Evolutionary conservation across 2,329 filamentous ascomycete genomes (phyloP).

Genomic region (Trichoderma sp.): DNA sequence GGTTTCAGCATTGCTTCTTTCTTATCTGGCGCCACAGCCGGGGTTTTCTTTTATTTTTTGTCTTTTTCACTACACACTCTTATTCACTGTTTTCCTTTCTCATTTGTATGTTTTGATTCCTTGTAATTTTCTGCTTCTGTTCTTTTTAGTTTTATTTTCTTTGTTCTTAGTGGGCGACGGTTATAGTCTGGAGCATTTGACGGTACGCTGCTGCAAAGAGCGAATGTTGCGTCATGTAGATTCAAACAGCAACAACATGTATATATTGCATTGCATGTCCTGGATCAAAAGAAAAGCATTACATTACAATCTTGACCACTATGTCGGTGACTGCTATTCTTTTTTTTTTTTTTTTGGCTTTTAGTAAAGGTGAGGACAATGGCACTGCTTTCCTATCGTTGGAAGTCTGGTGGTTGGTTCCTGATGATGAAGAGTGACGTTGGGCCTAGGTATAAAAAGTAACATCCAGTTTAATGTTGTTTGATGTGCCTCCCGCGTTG

Average conservation of each 20-base stretch:
- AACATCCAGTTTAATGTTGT: background rate
- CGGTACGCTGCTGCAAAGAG: constrained; percentile 14
- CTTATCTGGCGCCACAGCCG: constrained; percentile 6
- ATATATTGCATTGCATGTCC: constrained; percentile 10
- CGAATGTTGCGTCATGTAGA: constrained; percentile 12
- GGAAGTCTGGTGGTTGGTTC: background rate
- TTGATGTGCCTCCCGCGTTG: background rate
- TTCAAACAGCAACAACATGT: constrained; percentile 15
- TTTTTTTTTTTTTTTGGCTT: background rate
- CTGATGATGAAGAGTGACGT: background rate
- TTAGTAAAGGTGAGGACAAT: too few species aligned
- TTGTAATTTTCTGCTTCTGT: constrained; percentile 2
- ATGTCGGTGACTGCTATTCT: background rate
- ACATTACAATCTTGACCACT: background rate
- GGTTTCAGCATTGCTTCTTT: constrained; percentile 20
- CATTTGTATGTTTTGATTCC: constrained; percentile 3
- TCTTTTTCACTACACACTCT: background rate
- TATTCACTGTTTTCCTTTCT: constrained; percentile 1
- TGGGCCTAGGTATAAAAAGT: background rate
- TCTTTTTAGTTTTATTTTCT: background rate
- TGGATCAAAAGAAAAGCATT: background rate
- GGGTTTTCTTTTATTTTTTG: background rate
- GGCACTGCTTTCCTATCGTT: background rate
- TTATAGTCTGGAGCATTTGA: constrained; percentile 11
- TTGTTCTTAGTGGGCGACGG: background rate